Evolutionary conservation across 495 filamentous ascomycete genomes (phyloP), one percentile per base, ranked within the genome.

Genomic region (Friedmanniomyces endolithicus): DNA sequence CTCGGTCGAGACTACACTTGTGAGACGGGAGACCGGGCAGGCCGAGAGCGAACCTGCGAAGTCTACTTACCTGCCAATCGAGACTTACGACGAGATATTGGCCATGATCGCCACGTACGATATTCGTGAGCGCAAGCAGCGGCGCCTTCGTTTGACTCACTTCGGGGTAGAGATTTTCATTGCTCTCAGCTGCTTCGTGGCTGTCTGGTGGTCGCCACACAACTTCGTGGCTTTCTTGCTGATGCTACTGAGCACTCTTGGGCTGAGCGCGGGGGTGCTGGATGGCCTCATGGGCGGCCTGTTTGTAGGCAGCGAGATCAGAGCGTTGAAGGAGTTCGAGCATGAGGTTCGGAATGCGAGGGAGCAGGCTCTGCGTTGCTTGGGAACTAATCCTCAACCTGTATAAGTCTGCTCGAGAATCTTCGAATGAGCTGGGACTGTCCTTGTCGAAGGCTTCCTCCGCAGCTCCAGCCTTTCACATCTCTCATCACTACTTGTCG

Each of bases 311-410:
- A 79, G 78, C 60, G 92, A 98, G 71, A 58, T 95, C 55, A 74
- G 87, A 56, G 82, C 87, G 14, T 70, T 98, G n/a, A 84, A 81
- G 61, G 92, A 97, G 71, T 97, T 96, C 70, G 82, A 92, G 63
- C 95, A 88, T 84, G 94, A 98, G 72, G 82, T 98, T 14, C 69
- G 70, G 48, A 92, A 85, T 70, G 83, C 83, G 33, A 80, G 69
- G 57, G 64, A 55, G 58, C 50, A 53, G 27, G 55, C 50, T 63
- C 12, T 2, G 37, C 37, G 37, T 19, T 4, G 37, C 16, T 19
- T 41, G 12, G 3, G 37, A 14, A 41, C 6, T 41, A 41, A 6
- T 41, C 37, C 2, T 9, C 9, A 9, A 31, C 9, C 27, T 31
- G 27, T 4, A 4, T 31, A 3, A 9, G 27, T 31, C 27, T 4